Base-by-base conservation (phyloP, 2,329 filamentous ascomycete genomes). In the Fusarium fujikuroi region DNA sequence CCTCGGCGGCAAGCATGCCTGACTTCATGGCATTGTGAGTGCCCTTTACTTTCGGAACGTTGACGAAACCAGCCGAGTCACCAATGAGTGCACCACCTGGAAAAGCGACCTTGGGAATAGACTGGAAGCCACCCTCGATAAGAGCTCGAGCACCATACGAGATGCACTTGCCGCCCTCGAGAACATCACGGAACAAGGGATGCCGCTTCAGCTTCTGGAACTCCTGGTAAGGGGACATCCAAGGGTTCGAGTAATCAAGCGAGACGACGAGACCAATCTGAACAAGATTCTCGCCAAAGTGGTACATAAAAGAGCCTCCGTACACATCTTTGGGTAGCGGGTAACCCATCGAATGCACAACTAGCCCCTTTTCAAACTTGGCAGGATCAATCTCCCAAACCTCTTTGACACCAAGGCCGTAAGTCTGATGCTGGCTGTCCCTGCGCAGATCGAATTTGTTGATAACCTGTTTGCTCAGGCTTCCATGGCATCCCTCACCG, bases 131-230 rank as follows among this genome's bases (percentile, higher is more conserved):
- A 71, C 96, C 96, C 84, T 99, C 96, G 75, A 95, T 93, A 47
- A 99, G 87, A 5, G 95, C 93, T 66, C 96, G 91, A 10, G 96
- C 96, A 67, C 93, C 96, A 80, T 99, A 99, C 2, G 96, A 97
- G 74, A 99, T 95, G 82, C 96, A 98, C 85, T 97, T 98, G 75
- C 96, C 96, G 67, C 95, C 95, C 82, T 98, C 94, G n/a, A 99
- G 88, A 23, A 95, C 91, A 9, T 90, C 87, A 74, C 88, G 91
- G 87, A 97, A 98, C 56, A 97, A 85, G n/a, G 96, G 95, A 82
- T 99, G 96, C 77, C 95, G 93, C 88, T 99, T 99, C 87, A 99
- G 92, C 86, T 97, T 97, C 83, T 99, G 96, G 82, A 99, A 99
- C 81, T 99, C 96, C 65, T 91, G 90, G 81, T 98, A 99, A 0